Evolutionary conservation across 805 yeast genomes (phyloP), one percentile per base, ranked within the genome.

Genomic region (Hanseniaspora pseudoguilliermondii): DNA sequence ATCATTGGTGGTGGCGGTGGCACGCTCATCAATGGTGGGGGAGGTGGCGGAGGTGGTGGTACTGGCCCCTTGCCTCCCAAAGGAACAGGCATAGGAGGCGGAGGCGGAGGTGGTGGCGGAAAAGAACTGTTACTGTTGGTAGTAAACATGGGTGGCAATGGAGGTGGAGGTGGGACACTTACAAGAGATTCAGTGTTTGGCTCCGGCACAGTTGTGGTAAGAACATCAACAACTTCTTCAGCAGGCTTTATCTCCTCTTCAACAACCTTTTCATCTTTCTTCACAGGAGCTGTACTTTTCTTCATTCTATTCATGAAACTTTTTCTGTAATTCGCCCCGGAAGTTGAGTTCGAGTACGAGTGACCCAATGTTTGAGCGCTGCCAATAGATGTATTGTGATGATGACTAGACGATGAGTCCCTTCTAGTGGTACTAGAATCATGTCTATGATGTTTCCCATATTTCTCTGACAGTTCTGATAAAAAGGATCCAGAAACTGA

Each of bases 21-120:
- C 6, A 74, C 71, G 34, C 61, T 50, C 5, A 59, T 60, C 16
- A 68, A 61, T 15, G 71, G 69, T 13, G 73, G 69, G 5, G 68
- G 68, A 10, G 71, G 69, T 8, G 75, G 72, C 3, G 74, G n/a
- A n/a, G n/a, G 71, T 2, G 71, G 67, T 2, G 69, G 65, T 32
- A 69, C 60, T n/a, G 39, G 18, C 18, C 21, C 62, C 58, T 42
- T 52, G 36, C 55, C 55, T 47, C 27, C 49, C 41, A 51, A 5
- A 6, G 25, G 11, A 13, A 64, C 62, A 13, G 64, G 61, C 29
- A 66, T 64, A 13, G 68, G 64, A 1, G 69, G 66, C 13, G 69
- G 68, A 1, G 68, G 67, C 11, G 66, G 65, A 8, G 64, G 66
- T 5, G 66, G 27, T 5, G 48, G 15, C 9, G 58, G 34, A 10